A percentile compares a stretch with the other conserved stretches of the same genome.
These are phyloP conservation scores for Hsuehochloa calcarea DNA, from an alignment of 176 grass and related monocot genomes.

Conservation along the genomic window DNA sequence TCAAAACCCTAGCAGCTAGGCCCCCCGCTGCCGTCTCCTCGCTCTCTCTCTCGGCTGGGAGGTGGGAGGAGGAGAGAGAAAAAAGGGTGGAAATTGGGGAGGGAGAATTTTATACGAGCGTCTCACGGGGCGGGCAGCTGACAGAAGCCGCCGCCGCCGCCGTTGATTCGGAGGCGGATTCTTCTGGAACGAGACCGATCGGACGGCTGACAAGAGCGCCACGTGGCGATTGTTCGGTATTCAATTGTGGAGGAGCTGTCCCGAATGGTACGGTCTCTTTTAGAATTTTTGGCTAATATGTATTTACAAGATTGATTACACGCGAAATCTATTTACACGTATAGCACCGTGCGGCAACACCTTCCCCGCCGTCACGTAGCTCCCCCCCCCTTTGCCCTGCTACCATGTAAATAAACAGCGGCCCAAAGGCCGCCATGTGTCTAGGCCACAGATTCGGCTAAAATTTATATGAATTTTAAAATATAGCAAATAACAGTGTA, in stretches of 20 bases:
- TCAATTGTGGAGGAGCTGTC: background rate
- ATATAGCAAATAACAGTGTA: no score
- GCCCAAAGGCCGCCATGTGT: no score
- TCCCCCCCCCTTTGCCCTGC: no score
- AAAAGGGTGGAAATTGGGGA: background rate
- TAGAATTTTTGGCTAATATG: no score
- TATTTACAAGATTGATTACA: no score
- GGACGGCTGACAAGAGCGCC: background rate
- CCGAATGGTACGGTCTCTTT: background rate
- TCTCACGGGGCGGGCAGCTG: background rate
- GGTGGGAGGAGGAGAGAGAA: background rate
- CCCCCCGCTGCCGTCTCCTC: slow-evolving; percentile 26
- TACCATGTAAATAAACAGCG: no score
- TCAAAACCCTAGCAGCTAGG: slow-evolving; percentile 59
- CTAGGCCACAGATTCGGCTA: no score
- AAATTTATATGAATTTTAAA: no score
- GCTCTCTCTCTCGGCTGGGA: background rate
- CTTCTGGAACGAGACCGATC: slow-evolving; percentile 39
- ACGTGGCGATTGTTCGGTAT: background rate
- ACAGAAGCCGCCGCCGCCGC: background rate
- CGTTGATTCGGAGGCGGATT: slow-evolving; percentile 44
- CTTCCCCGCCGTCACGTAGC: no score
- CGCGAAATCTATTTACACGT: no score
- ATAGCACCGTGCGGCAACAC: no score
- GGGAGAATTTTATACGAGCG: slow-evolving; percentile 19